These are phyloP conservation scores for Fistulinella prunicolor DNA, from an alignment of 768 basidiomycete species.

Conservation along the genomic window DNA sequence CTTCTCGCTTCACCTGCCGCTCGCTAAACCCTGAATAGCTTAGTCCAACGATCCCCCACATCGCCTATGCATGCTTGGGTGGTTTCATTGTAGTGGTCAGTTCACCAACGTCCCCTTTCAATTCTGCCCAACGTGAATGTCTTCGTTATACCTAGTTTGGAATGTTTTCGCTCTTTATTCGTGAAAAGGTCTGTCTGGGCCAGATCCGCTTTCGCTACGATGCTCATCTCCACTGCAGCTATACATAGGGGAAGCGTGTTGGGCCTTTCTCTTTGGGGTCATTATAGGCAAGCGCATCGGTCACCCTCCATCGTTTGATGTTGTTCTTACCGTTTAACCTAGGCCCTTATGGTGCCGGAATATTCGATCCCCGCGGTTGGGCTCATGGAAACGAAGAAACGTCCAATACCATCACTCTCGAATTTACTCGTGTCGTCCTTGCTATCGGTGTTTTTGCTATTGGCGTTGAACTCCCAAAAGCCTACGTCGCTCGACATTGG, in stretches of 20 bases:
- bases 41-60: constrained; percentile 64
- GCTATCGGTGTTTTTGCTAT: constrained; percentile 98
- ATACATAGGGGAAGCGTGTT: constrained; percentile 95
- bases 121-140: neutral
- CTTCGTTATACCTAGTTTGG: constrained; percentile 58
- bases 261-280: constrained; percentile 92
- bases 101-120: constrained; percentile 9
- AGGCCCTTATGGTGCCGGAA: constrained; percentile 80
- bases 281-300: constrained; percentile 61
- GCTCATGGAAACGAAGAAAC: constrained; percentile 43
- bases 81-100: constrained; percentile 76
- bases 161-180: constrained; percentile 90
- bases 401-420: constrained; percentile 80
- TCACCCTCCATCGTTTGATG: neutral
- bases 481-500: constrained; percentile 94
- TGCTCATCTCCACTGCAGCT: constrained; percentile 41
- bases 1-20: neutral
- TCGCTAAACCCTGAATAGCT: constrained; percentile 13
- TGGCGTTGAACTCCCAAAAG: constrained; percentile 95
- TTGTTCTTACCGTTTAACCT: constrained; percentile 2
- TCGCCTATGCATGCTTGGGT: constrained; percentile 76
- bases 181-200: constrained; percentile 63
- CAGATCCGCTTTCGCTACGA: neutral
- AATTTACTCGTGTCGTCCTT: constrained; percentile 85
- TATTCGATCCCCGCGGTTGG: constrained; percentile 85